A percentile compares a stretch with the other conserved stretches of the same genome.
phyloP scores from a whole-genome alignment of 1,284 basidiomycete species.

The Hemileccinum hortonii region DNA sequence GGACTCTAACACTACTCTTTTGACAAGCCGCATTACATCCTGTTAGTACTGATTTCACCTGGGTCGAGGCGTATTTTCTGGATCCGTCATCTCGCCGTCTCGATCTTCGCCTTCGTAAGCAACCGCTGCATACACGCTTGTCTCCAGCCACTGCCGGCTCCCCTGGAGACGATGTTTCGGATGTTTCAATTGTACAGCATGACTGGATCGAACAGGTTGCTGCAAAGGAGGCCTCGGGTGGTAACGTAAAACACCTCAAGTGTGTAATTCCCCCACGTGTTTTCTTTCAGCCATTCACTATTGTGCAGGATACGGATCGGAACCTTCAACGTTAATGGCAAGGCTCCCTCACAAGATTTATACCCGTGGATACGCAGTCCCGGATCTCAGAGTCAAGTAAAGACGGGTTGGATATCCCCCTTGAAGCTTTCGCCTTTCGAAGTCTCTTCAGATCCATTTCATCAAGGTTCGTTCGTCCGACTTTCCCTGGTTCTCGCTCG shows the following conservation, averaged over 20 bases:
- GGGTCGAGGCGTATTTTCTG: slow-evolving; percentile 18
- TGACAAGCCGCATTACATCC: slow-evolving; percentile 14
- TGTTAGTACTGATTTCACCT: slow-evolving; percentile 15
- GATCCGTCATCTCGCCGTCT: slow-evolving; percentile 36
- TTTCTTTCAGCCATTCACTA: slow-evolving; percentile 1
- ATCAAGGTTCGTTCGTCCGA: slow-evolving; percentile 14
- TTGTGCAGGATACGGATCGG: slow-evolving; percentile 58
- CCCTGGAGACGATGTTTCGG: slow-evolving; percentile 56
- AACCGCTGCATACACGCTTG: slow-evolving; percentile 50
- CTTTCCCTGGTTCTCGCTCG: background rate
- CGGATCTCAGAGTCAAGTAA: background rate
- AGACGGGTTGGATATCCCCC: slow-evolving; percentile 34
- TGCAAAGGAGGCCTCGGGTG: slow-evolving; percentile 32
- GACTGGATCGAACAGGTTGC: slow-evolving; percentile 57
- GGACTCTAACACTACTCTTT: slow-evolving; percentile 6
- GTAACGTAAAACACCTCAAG: slow-evolving; percentile 31
- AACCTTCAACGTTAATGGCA: slow-evolving; percentile 80
- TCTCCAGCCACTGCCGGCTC: slow-evolving; percentile 60
- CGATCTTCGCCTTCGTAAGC: slow-evolving; percentile 51
- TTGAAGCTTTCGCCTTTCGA: slow-evolving; percentile 41
- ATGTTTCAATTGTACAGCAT: slow-evolving; percentile 57
- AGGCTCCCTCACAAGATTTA: slow-evolving; percentile 67
- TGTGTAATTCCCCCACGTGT: slow-evolving; percentile 3
- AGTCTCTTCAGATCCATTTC: slow-evolving; percentile 9
- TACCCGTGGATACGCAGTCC: slow-evolving; percentile 45